Evolutionary conservation across 2,329 filamentous ascomycete species (phyloP), one percentile per base, ranked within the genome.

Genomic region (Didymella lethalis): DNA sequence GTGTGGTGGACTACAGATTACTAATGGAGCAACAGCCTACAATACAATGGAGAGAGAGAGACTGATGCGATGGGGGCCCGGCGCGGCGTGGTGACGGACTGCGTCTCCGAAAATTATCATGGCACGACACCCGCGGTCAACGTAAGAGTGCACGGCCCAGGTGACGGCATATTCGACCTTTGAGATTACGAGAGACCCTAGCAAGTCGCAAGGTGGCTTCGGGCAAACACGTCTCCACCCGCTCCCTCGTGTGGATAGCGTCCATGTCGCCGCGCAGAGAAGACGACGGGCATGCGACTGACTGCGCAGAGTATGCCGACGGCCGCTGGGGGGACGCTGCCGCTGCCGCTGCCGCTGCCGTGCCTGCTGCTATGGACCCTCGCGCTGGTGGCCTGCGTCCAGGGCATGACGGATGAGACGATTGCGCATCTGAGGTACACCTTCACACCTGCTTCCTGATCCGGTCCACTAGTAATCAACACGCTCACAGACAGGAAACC

Each of bases 351-450:
- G 18, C 16, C 4, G 18, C 67, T 57, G 14, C 23, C 8, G n/a
- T 79, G 77, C 54, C 46, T 67, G 14, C 57, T 77, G 64, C 62
- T 76, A 47, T 64, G 66, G 40, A 61, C 76, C 10, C 65, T 63
- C 29, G 70, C 66, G 55, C 77, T 72, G 68, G 65, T 68, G 65
- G 74, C 72, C 3, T 51, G 63, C 62, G 79, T 53, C 36, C 66
- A 66, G 66, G 76, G 78, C 76, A 82, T 83, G 81, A 77, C 78
- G 57, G 76, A 77, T 79, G 78, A 80, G 51, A 64, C 69, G 31
- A 74, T 80, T 46, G 57, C 71, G 10, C 60, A 61, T 41, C 70
- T 83, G 40, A 75, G 78, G 77, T 80, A 63, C 12, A 8, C 51
- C 7, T 32, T 8, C 44, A 23, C 32, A 7, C 32, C 2, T 28